Evolutionary conservation across 495 filamentous ascomycete species (phyloP), one percentile per base, ranked within the genome.

Genomic region (Antarctomyces pellizariae): DNA sequence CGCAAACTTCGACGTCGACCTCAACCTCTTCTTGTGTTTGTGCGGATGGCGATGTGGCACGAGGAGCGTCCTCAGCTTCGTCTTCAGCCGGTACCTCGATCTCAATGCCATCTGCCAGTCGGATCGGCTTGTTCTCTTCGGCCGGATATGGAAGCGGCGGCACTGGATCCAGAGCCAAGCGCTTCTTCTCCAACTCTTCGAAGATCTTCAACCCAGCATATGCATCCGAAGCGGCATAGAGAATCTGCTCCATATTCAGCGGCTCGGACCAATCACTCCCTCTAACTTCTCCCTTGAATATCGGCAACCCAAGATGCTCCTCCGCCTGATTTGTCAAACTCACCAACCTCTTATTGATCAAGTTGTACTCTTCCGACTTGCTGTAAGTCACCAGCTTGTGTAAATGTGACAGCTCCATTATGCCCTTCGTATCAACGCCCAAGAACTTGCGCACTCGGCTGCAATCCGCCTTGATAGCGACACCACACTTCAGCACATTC

Each of bases 351-450:
- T 66, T 77, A 35, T 75, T 75, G 35, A 83, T 58, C 19, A 59
- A 37, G 10, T 50, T 42, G 7, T 52, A 50, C 28, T 62, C 48
- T 9, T 50, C 56, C 14, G 24, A 38, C 7, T 41, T 43, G 4
- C 53, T 65, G 36, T 62, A 69, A 26, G 67, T 71, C 28, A 90
- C 55, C 14, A 90, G 46, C 38, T 65, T 78, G 48, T 75, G 67
- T 5, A 90, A 44, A 42, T 86, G 71, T 35, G 71, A 80, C 5
- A 92, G 59, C 40, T 92, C 82, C 22, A 84, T 67, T 11, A 74
- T 52, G 2, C 75, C 70, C 16, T 49, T 57, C 0, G 67, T 50
- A 9, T 74, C 39, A 28, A 91, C 55, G 0, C 47, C 47, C 6
- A 89, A 54, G 33, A 50, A 68, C n/a, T 66, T 68, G 4, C 58